Evolutionary conservation across 75 land plant genomes (phyloP), one percentile per base, ranked within the genome.

Genomic region (Cryptomeria japonica): DNA sequence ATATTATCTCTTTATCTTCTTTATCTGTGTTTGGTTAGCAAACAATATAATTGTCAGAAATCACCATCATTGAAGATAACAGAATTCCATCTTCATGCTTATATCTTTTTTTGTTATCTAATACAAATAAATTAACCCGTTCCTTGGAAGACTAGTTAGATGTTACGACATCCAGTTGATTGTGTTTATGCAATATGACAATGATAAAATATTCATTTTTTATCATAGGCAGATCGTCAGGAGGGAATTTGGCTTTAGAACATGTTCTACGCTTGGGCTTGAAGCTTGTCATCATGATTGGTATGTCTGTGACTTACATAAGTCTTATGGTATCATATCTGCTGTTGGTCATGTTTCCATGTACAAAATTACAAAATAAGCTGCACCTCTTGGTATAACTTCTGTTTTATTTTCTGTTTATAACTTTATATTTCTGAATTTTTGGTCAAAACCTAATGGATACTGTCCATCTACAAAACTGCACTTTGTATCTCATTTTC

Each of bases 271-370:
- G 87, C 13, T 94, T 93, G 79, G 96, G 96, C 28, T 83, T 97
- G 79, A 97, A 97, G 92, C 94, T 97, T 87, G 95, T 96, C 88
- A 58, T 94, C 85, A 80, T 97, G 72, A 90, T 96, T 87, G 99
- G 99, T 97, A 87, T 87, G 75, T 13, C 64, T 25, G 56, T 85
- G 37, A 14, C 11, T n/a, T 25, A 37, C 7, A 82, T 82, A 82
- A 42, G 49, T 44, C 46, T 28, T 82, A 82, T 46, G 46, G 9
- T n/a, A n/a, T 82, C 44, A 38, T 46, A 13, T 82, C 11, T 18
- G 46, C 28, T 79, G 82, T 11, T 79, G 82, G 44, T 42, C 28
- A 39, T 2, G 18, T 42, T 41, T 80, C 11, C 83, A 16, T 79
- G 36, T 79, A 44, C 13, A 80, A 80, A 42, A 22, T 44, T 80